A percentile compares a stretch with the other conserved stretches of the same genome.
Evolutionary conservation across 352 stramenopile genomes (phyloP).

Genomic region (Elongisporangium senticosum): DNA sequence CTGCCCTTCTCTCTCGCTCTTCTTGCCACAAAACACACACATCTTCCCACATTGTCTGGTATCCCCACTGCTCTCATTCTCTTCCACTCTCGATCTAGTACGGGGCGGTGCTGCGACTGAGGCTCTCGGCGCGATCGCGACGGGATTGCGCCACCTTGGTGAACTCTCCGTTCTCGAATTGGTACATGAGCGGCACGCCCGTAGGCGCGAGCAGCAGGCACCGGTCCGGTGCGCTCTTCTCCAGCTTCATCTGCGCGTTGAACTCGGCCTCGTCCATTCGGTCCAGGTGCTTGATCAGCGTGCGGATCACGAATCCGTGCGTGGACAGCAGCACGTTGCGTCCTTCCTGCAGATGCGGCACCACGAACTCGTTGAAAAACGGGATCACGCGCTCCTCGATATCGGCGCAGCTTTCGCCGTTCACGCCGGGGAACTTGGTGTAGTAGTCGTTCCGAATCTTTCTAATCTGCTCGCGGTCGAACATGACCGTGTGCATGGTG

Average conservation of each 20-base stretch:
- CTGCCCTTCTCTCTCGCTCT: not conserved
- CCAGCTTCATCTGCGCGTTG: slow-evolving; percentile 78
- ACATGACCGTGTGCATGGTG: slow-evolving; percentile 63
- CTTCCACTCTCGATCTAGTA: slow-evolving; percentile 32
- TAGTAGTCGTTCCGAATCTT: slow-evolving; percentile 80
- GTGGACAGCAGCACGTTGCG: slow-evolving; percentile 77
- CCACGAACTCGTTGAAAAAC: slow-evolving; percentile 74
- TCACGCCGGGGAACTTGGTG: slow-evolving; percentile 70
- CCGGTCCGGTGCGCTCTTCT: slow-evolving; percentile 70
- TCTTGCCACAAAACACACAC: not conserved
- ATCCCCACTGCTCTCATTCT: not conserved
- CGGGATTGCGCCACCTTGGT: slow-evolving; percentile 63
- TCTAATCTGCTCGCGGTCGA: slow-evolving; percentile 66
- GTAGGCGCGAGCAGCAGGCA: slow-evolving; percentile 72
- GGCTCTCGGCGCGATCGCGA: slow-evolving; percentile 66
- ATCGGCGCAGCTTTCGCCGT: slow-evolving; percentile 78
- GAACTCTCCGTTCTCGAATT: slow-evolving; percentile 69
- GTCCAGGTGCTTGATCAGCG: slow-evolving; percentile 81
- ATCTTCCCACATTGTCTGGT: not conserved
- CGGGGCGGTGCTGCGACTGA: slow-evolving; percentile 61
- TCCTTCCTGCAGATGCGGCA: slow-evolving; percentile 62
- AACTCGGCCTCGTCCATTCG: slow-evolving; percentile 71
- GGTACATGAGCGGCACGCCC: slow-evolving; percentile 80
- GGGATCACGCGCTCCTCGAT: slow-evolving; percentile 72
- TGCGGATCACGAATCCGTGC: slow-evolving; percentile 82